phyloP scores from a whole-genome alignment of 2,329 filamentous ascomycete species.

The Paraphoma sp. region DNA sequence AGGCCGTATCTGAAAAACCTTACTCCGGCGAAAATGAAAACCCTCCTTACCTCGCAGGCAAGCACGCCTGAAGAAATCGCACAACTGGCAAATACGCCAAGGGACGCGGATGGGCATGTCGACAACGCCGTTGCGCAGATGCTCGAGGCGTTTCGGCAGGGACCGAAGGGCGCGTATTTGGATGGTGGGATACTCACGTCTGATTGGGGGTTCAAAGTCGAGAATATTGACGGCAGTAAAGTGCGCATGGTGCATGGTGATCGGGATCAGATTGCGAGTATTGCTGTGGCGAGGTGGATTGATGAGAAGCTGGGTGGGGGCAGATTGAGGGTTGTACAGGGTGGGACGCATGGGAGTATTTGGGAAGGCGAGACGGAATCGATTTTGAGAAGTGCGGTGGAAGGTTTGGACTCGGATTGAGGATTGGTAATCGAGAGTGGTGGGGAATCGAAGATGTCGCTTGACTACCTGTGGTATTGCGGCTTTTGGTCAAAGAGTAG shows the following conservation, averaged over 20 bases:
- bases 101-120: conserved; percentile 13
- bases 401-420: too few relatives aligned
- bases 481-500: too few relatives aligned
- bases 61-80: conserved; percentile 27
- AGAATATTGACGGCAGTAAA: conserved; percentile 18
- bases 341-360: conserved; percentile 28
- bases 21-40: background rate
- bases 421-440: too few relatives aligned
- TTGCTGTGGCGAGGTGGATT: conserved; percentile 25
- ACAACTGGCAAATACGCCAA: conserved; percentile 8
- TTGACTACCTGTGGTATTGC: too few relatives aligned
- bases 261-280: conserved; percentile 21
- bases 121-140: conserved; percentile 21
- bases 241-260: conserved; percentile 29
- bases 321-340: conserved; percentile 22
- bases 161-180: conserved; percentile 12
- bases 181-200: conserved; percentile 21
- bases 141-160: conserved; percentile 28
- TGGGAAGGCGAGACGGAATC: conserved; percentile 17
- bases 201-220: conserved; percentile 28
- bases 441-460: too few relatives aligned
- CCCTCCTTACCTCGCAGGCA: conserved; percentile 7
- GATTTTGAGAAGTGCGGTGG: background rate
- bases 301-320: conserved; percentile 23
- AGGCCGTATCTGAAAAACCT: conserved; percentile 21